phyloP scores from a whole-genome alignment of 1,284 basidiomycete species.

The Ganoderma boninense region DNA sequence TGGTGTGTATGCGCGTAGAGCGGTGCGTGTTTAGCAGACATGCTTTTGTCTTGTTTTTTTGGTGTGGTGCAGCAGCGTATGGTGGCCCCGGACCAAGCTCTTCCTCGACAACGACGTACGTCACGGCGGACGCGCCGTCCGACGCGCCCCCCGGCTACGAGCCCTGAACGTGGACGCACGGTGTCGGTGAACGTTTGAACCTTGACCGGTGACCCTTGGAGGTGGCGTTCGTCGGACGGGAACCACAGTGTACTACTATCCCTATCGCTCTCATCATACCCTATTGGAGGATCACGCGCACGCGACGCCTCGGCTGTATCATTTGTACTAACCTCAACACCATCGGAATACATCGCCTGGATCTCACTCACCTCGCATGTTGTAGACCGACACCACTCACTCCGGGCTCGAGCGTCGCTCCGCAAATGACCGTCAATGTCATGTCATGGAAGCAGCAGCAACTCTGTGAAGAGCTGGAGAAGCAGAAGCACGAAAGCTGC shows the following conservation, averaged over 20 bases:
- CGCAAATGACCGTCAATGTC: too few relatives aligned
- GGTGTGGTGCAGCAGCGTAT: conserved; percentile 22
- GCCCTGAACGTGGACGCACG: conserved; percentile 39
- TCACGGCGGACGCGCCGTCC: conserved; percentile 45
- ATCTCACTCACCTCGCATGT: background rate
- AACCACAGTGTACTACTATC: background rate
- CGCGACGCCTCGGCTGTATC: conserved; percentile 8
- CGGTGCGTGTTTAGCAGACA: background rate
- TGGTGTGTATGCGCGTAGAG: background rate
- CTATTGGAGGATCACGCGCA: background rate
- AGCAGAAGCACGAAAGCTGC: background rate
- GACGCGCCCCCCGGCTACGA: conserved; percentile 75
- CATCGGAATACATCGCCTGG: background rate
- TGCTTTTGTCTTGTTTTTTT: background rate
- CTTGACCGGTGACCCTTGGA: background rate
- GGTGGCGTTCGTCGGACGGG: background rate
- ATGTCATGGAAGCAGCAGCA: background rate
- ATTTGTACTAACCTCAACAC: conserved; percentile 13
- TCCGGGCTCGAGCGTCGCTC: background rate
- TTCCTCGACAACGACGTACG: conserved; percentile 43
- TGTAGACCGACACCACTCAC: background rate
- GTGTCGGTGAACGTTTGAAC: too few relatives aligned
- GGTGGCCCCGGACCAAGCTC: conserved; percentile 53
- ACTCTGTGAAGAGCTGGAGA: background rate
- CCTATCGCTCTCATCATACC: background rate